Percentiles rank a stretch among this genome's conserved stretches.
These are phyloP conservation scores for Smallanthus sonchifolius DNA, from an alignment of 129 eudicot genomes.

Conservation along the genomic window DNA sequence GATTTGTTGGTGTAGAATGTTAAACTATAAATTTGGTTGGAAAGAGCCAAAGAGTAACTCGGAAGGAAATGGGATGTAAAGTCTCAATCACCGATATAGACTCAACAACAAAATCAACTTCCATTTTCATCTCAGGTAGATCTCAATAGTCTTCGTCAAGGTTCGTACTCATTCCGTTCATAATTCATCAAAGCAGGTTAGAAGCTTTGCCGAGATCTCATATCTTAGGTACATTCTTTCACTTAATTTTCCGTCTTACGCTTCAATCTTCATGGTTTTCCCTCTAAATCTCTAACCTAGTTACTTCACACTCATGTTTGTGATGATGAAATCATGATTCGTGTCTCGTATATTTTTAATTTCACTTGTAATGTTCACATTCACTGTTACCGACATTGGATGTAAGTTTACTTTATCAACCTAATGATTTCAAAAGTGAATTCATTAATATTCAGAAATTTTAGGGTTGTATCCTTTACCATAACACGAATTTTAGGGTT, in stretches of 20 bases:
- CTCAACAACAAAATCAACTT: neutral
- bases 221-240: neutral
- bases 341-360: neutral
- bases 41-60: neutral
- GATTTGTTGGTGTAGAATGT: too few species aligned
- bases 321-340: neutral
- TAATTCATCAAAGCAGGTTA: neutral
- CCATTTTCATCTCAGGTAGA: neutral
- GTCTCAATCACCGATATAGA: neutral
- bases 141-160: neutral
- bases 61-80: neutral
- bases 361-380: conserved; percentile 8
- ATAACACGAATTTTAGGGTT: neutral
- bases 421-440: neutral
- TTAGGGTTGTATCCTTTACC: neutral
- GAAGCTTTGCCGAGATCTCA: conserved; percentile 13
- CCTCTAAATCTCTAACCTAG: conserved; percentile 9
- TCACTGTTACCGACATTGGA: neutral
- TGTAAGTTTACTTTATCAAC: neutral
- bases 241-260: neutral
- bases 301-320: conserved; percentile 1
- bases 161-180: neutral
- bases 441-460: neutral
- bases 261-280: conserved; percentile 1
- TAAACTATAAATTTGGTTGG: too few species aligned